A percentile compares a stretch with the other conserved stretches of the same genome.
phyloP scores from a whole-genome alignment of 805 yeast species.

The Myxozyma sirexii region DNA sequence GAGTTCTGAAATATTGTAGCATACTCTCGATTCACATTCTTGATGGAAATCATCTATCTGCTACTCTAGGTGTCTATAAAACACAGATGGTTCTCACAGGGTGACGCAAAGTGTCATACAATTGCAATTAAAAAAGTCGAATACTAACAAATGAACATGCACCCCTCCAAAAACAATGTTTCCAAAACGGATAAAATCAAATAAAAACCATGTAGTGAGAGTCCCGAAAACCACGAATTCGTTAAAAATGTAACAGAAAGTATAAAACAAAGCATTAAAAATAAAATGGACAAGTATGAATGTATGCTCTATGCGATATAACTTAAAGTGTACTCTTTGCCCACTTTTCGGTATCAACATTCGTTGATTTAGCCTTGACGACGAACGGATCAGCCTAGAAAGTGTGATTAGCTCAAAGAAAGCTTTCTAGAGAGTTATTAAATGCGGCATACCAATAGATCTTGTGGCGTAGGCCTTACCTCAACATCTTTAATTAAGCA shows the following conservation, averaged over 20 bases:
- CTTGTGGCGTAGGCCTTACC: conserved; percentile 69
- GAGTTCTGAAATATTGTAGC: too few species aligned
- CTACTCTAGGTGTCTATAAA: too few species aligned
- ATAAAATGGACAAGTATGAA: not conserved
- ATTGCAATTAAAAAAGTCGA: not conserved
- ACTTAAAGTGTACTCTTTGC: conserved; percentile 12
- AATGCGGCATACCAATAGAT: conserved; percentile 48
- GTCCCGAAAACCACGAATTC: not conserved
- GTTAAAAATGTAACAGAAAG: not conserved
- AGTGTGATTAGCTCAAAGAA: not conserved
- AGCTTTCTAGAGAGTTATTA: not conserved
- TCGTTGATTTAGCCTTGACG: conserved; percentile 6
- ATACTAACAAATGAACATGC: not conserved
- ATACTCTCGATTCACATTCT: too few species aligned
- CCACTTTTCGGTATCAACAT: conserved; percentile 23
- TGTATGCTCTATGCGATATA: not conserved
- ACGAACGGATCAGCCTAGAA: conserved; percentile 19
- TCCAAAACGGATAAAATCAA: not conserved
- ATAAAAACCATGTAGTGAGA: not conserved
- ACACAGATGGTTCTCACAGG: not conserved
- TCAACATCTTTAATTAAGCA: conserved; percentile 76
- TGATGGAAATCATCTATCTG: too few species aligned
- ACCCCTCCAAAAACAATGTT: not conserved
- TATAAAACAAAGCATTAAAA: not conserved
- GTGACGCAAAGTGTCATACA: not conserved